Base-by-base conservation (phyloP, 495 filamentous ascomycete species). In the Neurospora sp. region DNA sequence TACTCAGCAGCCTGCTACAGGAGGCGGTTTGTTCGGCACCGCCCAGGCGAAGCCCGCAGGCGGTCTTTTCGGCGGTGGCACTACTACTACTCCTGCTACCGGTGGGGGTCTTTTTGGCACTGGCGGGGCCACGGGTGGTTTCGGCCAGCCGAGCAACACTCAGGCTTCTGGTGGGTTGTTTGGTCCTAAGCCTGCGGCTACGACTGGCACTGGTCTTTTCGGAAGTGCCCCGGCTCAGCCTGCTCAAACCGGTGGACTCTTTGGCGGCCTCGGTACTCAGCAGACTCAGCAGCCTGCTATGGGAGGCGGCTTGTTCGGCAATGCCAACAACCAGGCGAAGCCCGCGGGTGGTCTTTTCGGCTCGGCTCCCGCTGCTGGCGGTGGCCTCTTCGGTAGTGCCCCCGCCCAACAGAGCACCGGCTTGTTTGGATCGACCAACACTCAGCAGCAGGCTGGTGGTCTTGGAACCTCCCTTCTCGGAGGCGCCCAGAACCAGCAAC, bases 281-380 rank as follows among this genome's bases (percentile, higher is more conserved):
- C 90, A 92, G 89, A 62, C 73, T 27, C 78, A 79, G 31, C 23
- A 81, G 4, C 79, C 84, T 62, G 77, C 81, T 39, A 82, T 83
- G 35, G 83, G 84, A 16, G 78, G 84, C 37, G 87, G 90, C 72
- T 79, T 96, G 66, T 94, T 95, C 75, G 90, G 89, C 7, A 79
- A 6, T 27, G 54, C 54, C 14, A 66, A 77, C 54, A 66, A 77
- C 62, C 90, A 90, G 81, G 81, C 77, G 73, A 83, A 81, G 71
- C 78, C 80, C 1, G 75, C 72, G 66, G 79, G 79, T 3, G 81
- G 86, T 46, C 82, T 90, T 3, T 91, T 91, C 73, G 88, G 87
- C 41, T 77, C 83, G 0, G 70, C 76, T 27, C 72, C 77, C 11
- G 79, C 79, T 42, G 75, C 73, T 37, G 83, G 82, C 46, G 78